Percentiles rank a stretch among this genome's conserved stretches.
phyloP scores from a whole-genome alignment of 2,329 filamentous ascomycete genomes.

The Aureobasidium sp. region DNA sequence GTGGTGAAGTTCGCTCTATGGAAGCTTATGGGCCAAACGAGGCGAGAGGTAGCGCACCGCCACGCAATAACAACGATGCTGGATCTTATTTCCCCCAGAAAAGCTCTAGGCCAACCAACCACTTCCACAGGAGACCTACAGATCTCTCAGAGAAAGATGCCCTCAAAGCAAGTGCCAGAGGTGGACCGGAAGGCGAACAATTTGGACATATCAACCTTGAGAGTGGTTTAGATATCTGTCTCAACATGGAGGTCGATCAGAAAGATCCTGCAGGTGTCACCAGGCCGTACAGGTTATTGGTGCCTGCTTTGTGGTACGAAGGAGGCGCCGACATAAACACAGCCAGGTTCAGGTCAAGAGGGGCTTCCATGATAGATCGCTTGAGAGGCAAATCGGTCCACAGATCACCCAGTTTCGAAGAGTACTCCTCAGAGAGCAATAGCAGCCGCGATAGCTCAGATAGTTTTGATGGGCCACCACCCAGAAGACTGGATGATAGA shows the following conservation, averaged over 20 bases:
- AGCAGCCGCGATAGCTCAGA: neutral
- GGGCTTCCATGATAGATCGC: conserved; percentile 15
- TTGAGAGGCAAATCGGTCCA: conserved; percentile 12
- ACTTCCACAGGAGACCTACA: conserved; percentile 39
- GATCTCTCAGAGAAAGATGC: conserved; percentile 33
- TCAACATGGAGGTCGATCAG: conserved; percentile 84
- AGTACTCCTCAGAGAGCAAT: neutral
- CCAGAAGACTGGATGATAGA: neutral
- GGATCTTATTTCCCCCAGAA: conserved; percentile 12
- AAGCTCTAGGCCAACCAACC: conserved; percentile 22
- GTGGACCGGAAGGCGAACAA: conserved; percentile 49
- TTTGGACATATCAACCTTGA: conserved; percentile 63
- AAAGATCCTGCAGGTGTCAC: conserved; percentile 84
- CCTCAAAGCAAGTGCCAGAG: conserved; percentile 24
- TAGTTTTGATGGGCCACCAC: neutral
- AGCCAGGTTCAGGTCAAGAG: conserved; percentile 15
- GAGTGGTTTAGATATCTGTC: conserved; percentile 72
- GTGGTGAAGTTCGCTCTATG: conserved; percentile 14
- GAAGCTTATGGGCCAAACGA: neutral
- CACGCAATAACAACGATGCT: neutral
- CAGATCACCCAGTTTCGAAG: neutral
- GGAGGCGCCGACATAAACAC: conserved; percentile 23
- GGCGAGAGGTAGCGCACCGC: neutral
- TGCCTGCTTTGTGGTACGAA: conserved; percentile 60
- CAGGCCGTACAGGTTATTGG: conserved; percentile 73